Base-by-base conservation (phyloP, 1,139 yeast species). In the Scheffersomyces parashehatae region DNA sequence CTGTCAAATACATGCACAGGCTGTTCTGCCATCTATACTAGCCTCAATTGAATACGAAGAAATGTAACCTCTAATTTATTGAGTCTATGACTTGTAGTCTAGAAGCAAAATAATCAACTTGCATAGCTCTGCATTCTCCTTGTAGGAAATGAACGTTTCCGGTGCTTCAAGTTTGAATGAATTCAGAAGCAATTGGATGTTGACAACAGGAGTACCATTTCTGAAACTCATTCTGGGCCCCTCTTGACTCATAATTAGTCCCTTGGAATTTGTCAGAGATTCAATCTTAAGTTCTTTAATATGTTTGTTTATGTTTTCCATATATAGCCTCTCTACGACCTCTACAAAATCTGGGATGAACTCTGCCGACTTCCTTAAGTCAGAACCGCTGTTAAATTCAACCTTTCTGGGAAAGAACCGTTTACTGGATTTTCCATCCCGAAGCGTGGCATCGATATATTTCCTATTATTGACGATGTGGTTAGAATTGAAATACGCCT, bases 261-360 rank as follows among this genome's bases (percentile, higher is more conserved):
- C 26, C 26, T 20, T 20, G 26, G 26, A 20, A 20, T 20, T 20
- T 8, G 8, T 20, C 5, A 20, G 26, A 6, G 3, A 8, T 20
- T 20, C 26, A 20, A 3, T 6, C 8, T 20, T 20, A 20, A 6
- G 8, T 8, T 6, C 26, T 6, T 5, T 20, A 6, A 20, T 5
- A 20, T 20, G 28, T 11, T 28, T 29, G 32, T 14, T 8, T 39
- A 59, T 54, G 31, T 40, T 43, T 9, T 48, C 45, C 24, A 39
- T 30, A 39, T 60, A 60, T 5, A 35, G 24, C 3, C 39, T 42
- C 14, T 41, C 43, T 3, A 62, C 48, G 9, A 41, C 29, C n/a
- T 52, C 46, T 8, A 38, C 36, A 11, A 58, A 45, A 6, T 44
- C 47, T 1, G 59, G 58, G 14, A 52, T 35, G 20, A 59, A 48